Conservation (phyloP, 495 filamentous ascomycete species). For the Letharia lupina region DNA sequence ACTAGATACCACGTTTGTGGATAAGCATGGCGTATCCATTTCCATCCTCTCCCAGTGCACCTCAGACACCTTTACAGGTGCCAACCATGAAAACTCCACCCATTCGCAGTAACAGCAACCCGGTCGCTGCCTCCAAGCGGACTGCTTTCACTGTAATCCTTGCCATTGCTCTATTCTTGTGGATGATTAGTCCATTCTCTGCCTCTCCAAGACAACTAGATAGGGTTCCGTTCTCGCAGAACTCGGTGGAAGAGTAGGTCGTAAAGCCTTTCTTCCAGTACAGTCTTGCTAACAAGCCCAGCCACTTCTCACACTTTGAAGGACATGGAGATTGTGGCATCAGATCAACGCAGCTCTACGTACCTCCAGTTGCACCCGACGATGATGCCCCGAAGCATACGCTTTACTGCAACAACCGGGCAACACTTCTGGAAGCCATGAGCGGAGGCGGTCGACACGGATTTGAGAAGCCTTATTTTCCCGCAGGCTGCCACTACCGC, state of each 20-base stretch:
- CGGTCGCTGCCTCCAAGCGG: constrained; percentile 11
- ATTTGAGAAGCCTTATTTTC: constrained; percentile 37
- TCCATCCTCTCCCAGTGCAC: constrained; percentile 13
- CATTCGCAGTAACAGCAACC: constrained; percentile 11
- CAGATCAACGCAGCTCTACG: constrained; percentile 36
- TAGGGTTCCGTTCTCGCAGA: constrained; percentile 20
- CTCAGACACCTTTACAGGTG: constrained; percentile 18
- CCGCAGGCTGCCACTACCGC: constrained; percentile 37
- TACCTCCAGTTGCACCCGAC: constrained; percentile 25
- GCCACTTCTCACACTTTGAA: constrained; percentile 37
- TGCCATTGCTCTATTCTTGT: constrained; percentile 16
- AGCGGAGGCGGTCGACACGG: constrained; percentile 41
- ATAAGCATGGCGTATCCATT: constrained; percentile 23
- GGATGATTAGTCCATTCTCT: constrained; percentile 7
- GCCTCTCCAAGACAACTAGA: constrained; percentile 16
- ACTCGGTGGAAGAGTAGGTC: constrained; percentile 23
- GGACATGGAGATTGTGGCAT: constrained; percentile 41
- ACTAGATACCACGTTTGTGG: not conserved
- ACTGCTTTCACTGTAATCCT: constrained; percentile 14
- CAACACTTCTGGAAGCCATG: constrained; percentile 37
- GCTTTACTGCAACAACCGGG: constrained; percentile 34
- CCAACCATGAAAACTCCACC: constrained; percentile 12
- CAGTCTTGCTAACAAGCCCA: constrained; percentile 23
- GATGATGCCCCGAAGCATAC: constrained; percentile 21
- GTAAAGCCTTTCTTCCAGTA: not conserved